Evolutionary conservation across 2,329 filamentous ascomycete species (phyloP).

Genomic region (Plectosphaerella sp.): DNA sequence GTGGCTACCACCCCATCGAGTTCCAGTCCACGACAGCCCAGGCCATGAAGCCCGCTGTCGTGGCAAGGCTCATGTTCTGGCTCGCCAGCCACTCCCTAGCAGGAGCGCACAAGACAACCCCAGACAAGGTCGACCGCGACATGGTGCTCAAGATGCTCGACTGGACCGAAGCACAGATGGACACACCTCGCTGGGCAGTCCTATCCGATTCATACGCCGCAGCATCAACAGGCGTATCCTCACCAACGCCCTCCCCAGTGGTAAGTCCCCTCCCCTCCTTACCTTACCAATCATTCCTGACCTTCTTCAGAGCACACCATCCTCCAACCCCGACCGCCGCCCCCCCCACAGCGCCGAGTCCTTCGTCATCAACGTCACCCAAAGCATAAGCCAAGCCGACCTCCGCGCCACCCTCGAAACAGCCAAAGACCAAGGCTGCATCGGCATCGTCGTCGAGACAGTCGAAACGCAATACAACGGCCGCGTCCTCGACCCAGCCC

Average conservation of each 20-base stretch:
- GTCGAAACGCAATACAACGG: slow-evolving; percentile 17
- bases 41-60: slow-evolving; percentile 12
- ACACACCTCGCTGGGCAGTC: slow-evolving; percentile 14
- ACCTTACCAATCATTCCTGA: background rate
- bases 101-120: slow-evolving; percentile 11
- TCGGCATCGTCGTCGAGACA: slow-evolving; percentile 17
- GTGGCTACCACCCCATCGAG: slow-evolving; percentile 15
- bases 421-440: slow-evolving; percentile 15
- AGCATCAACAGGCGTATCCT: slow-evolving; percentile 6
- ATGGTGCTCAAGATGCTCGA: slow-evolving; percentile 12
- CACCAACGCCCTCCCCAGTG: slow-evolving; percentile 8
- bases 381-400: slow-evolving; percentile 10
- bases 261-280: background rate
- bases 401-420: slow-evolving; percentile 11
- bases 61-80: slow-evolving; percentile 15
- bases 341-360: slow-evolving; percentile 11
- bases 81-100: slow-evolving; percentile 9
- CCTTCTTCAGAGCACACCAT: background rate
- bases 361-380: slow-evolving; percentile 11
- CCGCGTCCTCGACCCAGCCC: slow-evolving; percentile 10
- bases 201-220: slow-evolving; percentile 17
- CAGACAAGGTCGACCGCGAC: slow-evolving; percentile 8
- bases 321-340: background rate
- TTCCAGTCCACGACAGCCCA: slow-evolving; percentile 12
- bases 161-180: slow-evolving; percentile 15